Conservation (phyloP, 768 basidiomycete genomes). For the Podaxis pistillaris region DNA sequence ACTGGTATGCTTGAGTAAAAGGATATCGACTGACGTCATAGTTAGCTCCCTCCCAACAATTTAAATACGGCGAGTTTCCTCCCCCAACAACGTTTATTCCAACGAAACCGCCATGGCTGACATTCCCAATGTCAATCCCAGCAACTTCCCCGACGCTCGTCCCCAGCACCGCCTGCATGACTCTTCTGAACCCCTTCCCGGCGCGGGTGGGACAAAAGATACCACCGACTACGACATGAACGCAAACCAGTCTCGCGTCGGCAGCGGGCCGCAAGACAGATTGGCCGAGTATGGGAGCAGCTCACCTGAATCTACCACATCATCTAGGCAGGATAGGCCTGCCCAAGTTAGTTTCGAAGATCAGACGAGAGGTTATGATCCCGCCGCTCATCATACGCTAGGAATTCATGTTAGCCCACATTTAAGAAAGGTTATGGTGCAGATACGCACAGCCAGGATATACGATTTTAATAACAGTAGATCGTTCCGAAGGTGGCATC, state of each 20-base stretch:
- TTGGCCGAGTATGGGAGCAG: not conserved
- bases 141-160: constrained; percentile 15
- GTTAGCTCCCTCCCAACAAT: not conserved
- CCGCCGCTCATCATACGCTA: constrained; percentile 21
- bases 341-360: not conserved
- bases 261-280: not conserved
- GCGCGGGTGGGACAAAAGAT: constrained; percentile 28
- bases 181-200: constrained; percentile 48
- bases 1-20: not conserved
- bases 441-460: constrained; percentile 45
- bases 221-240: constrained; percentile 32
- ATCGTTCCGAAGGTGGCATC: constrained; percentile 63
- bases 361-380: not conserved
- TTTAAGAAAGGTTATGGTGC: not conserved
- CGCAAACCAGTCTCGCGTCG: not conserved
- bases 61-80: not conserved
- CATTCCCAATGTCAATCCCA: constrained; percentile 7
- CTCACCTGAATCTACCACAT: not conserved
- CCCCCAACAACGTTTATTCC: not conserved
- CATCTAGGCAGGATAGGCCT: not conserved
- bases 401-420: not conserved
- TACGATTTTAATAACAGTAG: constrained; percentile 72
- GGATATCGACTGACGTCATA: not conserved
- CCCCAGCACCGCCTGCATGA: constrained; percentile 46
- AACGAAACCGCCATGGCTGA: not conserved